phyloP scores from a whole-genome alignment of 1,139 yeast species.

The Scheffersomyces illinoinensis region DNA sequence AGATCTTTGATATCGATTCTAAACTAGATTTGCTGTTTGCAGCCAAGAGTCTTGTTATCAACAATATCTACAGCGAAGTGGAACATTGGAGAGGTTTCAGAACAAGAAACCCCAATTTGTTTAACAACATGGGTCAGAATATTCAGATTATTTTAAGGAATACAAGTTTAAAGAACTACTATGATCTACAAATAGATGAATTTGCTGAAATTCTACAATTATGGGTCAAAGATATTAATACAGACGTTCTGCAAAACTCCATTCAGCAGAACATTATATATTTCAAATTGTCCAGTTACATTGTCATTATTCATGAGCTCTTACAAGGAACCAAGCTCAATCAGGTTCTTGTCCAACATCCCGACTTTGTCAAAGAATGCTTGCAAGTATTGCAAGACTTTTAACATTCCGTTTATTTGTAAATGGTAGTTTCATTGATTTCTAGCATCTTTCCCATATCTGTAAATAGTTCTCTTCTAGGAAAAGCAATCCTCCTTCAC shows the following conservation, averaged over 20 bases:
- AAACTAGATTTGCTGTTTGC: not conserved
- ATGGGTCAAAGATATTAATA: conserved; percentile 3
- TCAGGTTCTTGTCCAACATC: conserved; percentile 1
- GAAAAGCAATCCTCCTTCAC: conserved; percentile 61
- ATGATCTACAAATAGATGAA: conserved; percentile 4
- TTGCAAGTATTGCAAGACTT: conserved; percentile 5
- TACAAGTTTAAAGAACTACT: conserved; percentile 2
- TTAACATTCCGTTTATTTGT: conserved; percentile 3
- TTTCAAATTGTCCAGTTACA: conserved; percentile 13
- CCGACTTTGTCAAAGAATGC: conserved; percentile 7
- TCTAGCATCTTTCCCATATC: conserved; percentile 52
- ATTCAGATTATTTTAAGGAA: not conserved
- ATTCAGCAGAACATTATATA: conserved; percentile 6
- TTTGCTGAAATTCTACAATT: conserved; percentile 6
- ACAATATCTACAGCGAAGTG: conserved; percentile 9
- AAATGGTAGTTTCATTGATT: not conserved
- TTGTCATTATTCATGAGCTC: conserved; percentile 9
- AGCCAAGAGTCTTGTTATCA: conserved; percentile 2
- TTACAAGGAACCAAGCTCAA: conserved; percentile 9
- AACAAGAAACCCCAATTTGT: conserved; percentile 12
- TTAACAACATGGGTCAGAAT: conserved; percentile 3
- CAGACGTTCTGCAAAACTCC: not conserved
- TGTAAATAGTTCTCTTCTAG: conserved; percentile 66
- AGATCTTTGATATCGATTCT: conserved; percentile 8
- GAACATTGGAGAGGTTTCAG: conserved; percentile 13